Conservation (phyloP, 148 eudicot genomes). For the Cornus controversa region DNA sequence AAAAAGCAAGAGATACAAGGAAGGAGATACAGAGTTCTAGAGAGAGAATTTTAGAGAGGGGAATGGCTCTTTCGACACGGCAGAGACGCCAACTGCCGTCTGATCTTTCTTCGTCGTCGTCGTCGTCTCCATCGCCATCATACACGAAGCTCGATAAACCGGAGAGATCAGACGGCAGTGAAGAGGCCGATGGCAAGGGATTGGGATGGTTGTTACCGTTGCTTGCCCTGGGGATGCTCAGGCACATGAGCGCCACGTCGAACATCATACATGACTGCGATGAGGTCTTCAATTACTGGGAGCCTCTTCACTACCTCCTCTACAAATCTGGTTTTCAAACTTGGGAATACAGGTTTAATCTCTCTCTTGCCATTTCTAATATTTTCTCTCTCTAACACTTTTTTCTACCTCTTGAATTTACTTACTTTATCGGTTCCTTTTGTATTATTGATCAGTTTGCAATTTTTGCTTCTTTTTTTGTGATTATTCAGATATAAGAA, state of each 20-base stretch:
- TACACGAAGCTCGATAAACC: conserved; percentile 77
- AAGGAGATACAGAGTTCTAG: not conserved
- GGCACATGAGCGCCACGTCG: conserved; percentile 87
- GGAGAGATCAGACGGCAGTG: conserved; percentile 33
- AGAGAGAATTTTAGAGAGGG: not conserved
- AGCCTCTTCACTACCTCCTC: conserved; percentile 84
- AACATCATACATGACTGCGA: conserved; percentile 96
- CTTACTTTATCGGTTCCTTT: too few relatives aligned
- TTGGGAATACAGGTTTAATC: conserved; percentile 87
- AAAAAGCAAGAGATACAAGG: not conserved
- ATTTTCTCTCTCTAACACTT: not conserved
- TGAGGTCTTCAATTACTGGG: conserved; percentile 99
- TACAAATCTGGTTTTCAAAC: conserved; percentile 93
- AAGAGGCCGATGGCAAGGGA: conserved; percentile 31
- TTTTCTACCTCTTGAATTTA: not conserved
- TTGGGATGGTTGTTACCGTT: conserved; percentile 67
- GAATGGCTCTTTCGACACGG: conserved; percentile 57
- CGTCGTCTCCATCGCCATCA: conserved; percentile 41
- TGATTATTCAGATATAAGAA: too few relatives aligned
- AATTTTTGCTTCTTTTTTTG: too few relatives aligned
- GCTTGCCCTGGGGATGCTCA: conserved; percentile 58
- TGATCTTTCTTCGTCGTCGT: conserved; percentile 38
- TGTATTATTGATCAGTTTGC: not conserved
- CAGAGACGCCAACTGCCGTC: conserved; percentile 53
- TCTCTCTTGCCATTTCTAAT: not conserved